Evolutionary conservation across 139 green algal genomes (phyloP).

Genomic region (Asterochloris sp.): DNA sequence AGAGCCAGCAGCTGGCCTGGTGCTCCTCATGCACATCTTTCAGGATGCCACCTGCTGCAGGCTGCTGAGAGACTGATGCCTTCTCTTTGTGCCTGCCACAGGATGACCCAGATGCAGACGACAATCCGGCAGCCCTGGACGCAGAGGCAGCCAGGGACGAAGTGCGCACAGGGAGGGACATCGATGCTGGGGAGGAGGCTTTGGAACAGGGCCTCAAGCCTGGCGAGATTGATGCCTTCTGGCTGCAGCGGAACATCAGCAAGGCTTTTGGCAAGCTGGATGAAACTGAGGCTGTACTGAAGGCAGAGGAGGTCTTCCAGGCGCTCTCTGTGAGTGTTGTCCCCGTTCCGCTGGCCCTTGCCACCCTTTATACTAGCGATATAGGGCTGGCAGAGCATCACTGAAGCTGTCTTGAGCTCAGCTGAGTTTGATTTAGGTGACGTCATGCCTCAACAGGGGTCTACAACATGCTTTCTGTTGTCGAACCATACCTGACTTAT

Average conservation of each 20-base stretch:
- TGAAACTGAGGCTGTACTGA: constrained; percentile 61
- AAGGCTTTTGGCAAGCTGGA: constrained; percentile 69
- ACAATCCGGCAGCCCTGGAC: constrained; percentile 34
- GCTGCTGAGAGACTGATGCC: background rate
- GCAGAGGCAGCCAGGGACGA: constrained; percentile 4
- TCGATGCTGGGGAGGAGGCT: constrained; percentile 49
- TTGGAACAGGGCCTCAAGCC: constrained; percentile 29
- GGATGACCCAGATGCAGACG: constrained; percentile 35
- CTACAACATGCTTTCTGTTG: too few species aligned
- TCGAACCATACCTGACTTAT: too few species aligned
- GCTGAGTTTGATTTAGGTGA: too few species aligned
- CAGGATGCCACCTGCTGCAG: background rate
- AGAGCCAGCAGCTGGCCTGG: too few species aligned
- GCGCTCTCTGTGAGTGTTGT: constrained; percentile 37
- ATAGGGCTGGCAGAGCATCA: too few species aligned
- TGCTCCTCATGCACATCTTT: background rate
- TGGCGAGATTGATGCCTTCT: constrained; percentile 97
- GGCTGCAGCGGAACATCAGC: constrained; percentile 91
- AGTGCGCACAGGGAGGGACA: constrained; percentile 45
- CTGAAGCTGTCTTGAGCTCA: too few species aligned
- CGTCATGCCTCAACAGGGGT: too few species aligned
- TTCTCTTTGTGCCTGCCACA: background rate
- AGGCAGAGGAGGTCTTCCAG: constrained; percentile 71
- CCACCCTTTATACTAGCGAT: too few species aligned
- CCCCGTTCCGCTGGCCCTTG: too few species aligned